A percentile compares a stretch with the other conserved stretches of the same genome.
Evolutionary conservation across 495 filamentous ascomycete species (phyloP).

Genomic region (Lentithecium fluviatile): DNA sequence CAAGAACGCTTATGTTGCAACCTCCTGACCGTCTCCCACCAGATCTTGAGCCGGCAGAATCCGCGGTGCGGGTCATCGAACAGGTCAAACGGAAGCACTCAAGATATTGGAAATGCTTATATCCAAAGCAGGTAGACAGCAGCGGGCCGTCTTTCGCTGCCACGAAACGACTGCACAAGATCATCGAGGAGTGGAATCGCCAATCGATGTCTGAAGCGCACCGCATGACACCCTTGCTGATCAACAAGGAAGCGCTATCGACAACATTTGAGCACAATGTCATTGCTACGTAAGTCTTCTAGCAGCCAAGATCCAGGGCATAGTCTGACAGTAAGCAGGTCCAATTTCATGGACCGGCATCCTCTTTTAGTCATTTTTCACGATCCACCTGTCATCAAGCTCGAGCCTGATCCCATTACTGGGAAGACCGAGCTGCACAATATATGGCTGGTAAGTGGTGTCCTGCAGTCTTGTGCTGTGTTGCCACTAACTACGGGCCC

Average conservation of each 20-base stretch:
- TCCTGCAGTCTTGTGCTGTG: slow-evolving; percentile 45
- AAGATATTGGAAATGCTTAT: slow-evolving; percentile 60
- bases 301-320: slow-evolving; percentile 25
- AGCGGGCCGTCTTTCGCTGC: slow-evolving; percentile 42
- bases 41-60: slow-evolving; percentile 6
- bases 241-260: slow-evolving; percentile 67
- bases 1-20: slow-evolving; percentile 90
- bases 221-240: slow-evolving; percentile 70
- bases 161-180: slow-evolving; percentile 60
- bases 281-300: slow-evolving; percentile 65
- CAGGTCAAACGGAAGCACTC: slow-evolving; percentile 58
- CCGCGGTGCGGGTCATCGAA: slow-evolving; percentile 51
- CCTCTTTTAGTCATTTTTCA: slow-evolving; percentile 75
- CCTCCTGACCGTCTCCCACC: slow-evolving; percentile 68
- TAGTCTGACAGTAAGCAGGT: slow-evolving; percentile 27
- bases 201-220: slow-evolving; percentile 66
- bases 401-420: slow-evolving; percentile 63
- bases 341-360: slow-evolving; percentile 52
- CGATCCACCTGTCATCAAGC: slow-evolving; percentile 66
- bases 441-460: slow-evolving; percentile 72
- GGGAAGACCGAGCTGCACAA: slow-evolving; percentile 78
- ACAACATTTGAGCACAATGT: slow-evolving; percentile 87
- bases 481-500: slow-evolving; percentile 37
- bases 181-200: slow-evolving; percentile 72
- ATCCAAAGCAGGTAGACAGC: slow-evolving; percentile 49